Conservation (phyloP, 345 rosid genomes). For the Hibiscus trionum region DNA sequence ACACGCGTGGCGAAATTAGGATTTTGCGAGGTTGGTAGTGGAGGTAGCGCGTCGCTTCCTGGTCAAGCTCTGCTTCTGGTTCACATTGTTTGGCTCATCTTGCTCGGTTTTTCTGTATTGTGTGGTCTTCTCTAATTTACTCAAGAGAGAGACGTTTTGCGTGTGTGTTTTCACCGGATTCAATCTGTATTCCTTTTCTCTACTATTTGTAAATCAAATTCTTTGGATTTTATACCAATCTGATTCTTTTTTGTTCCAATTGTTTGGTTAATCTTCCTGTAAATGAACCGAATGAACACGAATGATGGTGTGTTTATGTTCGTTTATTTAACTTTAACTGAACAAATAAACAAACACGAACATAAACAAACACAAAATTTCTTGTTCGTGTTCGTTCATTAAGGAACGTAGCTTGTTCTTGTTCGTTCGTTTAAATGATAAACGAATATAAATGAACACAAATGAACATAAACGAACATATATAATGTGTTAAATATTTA, state of each 20-base stretch:
- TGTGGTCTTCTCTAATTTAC: conserved; percentile 56
- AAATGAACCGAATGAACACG: no score
- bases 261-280: neutral
- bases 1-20: conserved; percentile 57
- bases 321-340: no score
- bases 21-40: conserved; percentile 65
- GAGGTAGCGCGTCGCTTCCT: conserved; percentile 62
- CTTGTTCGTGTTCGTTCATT: no score
- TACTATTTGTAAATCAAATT: conserved; percentile 11
- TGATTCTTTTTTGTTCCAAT: neutral
- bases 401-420: no score
- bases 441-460: no score
- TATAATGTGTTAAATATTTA: no score
- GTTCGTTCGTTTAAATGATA: no score
- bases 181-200: neutral
- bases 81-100: conserved; percentile 89
- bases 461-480: no score
- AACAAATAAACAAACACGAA: no score
- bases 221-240: neutral
- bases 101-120: conserved; percentile 72
- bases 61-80: conserved; percentile 85
- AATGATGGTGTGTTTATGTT: no score
- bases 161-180: neutral
- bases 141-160: neutral
- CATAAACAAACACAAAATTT: no score